phyloP scores from a whole-genome alignment of 495 filamentous ascomycete species.

The Aspergillus taichungensis region DNA sequence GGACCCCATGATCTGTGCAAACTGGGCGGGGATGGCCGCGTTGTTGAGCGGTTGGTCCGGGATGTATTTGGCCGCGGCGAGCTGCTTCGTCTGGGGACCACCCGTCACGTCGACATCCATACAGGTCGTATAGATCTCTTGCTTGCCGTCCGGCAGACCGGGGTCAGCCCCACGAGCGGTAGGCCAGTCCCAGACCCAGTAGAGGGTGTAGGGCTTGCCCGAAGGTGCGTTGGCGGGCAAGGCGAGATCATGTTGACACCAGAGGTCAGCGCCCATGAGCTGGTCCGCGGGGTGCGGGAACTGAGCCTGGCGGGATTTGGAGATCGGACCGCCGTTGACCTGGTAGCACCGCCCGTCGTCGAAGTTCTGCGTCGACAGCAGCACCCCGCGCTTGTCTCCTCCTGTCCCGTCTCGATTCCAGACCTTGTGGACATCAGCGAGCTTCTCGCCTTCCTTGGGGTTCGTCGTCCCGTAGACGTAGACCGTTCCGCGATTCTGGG shows the following conservation, averaged over 20 bases:
- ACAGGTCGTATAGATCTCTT: constrained; percentile 74
- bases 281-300: constrained; percentile 37
- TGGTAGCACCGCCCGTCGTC: constrained; percentile 86
- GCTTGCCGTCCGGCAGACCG: constrained; percentile 41
- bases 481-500: constrained; percentile 60
- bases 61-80: constrained; percentile 13
- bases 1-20: constrained; percentile 15
- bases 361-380: constrained; percentile 65
- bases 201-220: constrained; percentile 58
- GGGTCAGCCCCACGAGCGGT: constrained; percentile 39
- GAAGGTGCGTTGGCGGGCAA: constrained; percentile 49
- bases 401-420: constrained; percentile 74
- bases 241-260: constrained; percentile 70
- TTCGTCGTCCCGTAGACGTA: constrained; percentile 76
- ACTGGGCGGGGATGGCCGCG: constrained; percentile 29
- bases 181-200: constrained; percentile 95
- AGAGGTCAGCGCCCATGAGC: constrained; percentile 45
- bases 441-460: constrained; percentile 49
- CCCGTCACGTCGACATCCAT: constrained; percentile 61
- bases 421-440: constrained; percentile 57
- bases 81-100: constrained; percentile 8
- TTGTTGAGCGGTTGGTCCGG: constrained; percentile 28
- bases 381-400: constrained; percentile 61
- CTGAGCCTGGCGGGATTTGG: constrained; percentile 39
- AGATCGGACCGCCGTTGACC: constrained; percentile 45